Evolutionary conservation across 768 basidiomycete genomes (phyloP).

Genomic region (Calocera cornea): DNA sequence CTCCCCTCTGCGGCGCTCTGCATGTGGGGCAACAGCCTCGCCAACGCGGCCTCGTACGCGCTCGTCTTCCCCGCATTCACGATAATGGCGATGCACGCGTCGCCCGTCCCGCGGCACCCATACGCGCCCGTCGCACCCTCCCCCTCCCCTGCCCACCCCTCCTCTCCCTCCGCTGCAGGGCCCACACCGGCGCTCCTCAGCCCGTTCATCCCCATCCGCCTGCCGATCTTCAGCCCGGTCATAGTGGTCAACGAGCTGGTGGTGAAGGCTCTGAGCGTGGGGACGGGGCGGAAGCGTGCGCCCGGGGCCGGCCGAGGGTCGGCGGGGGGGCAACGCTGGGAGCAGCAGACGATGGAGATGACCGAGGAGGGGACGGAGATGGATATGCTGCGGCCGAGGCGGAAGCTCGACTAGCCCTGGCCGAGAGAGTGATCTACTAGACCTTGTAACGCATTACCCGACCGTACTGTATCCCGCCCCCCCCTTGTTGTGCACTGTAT

Average conservation of each 20-base stretch:
- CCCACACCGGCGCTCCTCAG: slow-evolving; percentile 3
- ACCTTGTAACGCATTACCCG: not conserved
- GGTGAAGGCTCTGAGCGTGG: slow-evolving; percentile 47
- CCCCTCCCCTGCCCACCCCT: too few relatives aligned
- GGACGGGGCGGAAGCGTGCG: slow-evolving; percentile 20
- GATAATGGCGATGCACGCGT: slow-evolving; percentile 69
- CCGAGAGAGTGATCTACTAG: not conserved
- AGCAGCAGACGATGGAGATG: not conserved
- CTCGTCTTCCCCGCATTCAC: slow-evolving; percentile 68
- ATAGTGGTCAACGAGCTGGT: slow-evolving; percentile 62
- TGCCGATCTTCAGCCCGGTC: slow-evolving; percentile 62
- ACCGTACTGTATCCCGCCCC: not conserved
- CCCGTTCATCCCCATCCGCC: slow-evolving; percentile 63
- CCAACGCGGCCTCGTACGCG: slow-evolving; percentile 73
- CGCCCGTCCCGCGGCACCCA: slow-evolving; percentile 61
- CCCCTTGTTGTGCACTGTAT: not conserved
- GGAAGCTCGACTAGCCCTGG: not conserved
- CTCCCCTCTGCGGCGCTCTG: slow-evolving; percentile 61
- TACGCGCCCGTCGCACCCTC: slow-evolving; percentile 37
- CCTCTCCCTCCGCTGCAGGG: too few relatives aligned
- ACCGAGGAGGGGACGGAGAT: slow-evolving; percentile 8
- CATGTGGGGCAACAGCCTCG: slow-evolving; percentile 56
- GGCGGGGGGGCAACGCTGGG: slow-evolving; percentile 4
- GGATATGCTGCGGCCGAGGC: not conserved
- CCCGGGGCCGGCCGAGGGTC: slow-evolving; percentile 7